Percentiles rank a stretch among this genome's conserved stretches.
phyloP scores from a whole-genome alignment of 768 basidiomycete genomes.

The Termitomyces sp. region DNA sequence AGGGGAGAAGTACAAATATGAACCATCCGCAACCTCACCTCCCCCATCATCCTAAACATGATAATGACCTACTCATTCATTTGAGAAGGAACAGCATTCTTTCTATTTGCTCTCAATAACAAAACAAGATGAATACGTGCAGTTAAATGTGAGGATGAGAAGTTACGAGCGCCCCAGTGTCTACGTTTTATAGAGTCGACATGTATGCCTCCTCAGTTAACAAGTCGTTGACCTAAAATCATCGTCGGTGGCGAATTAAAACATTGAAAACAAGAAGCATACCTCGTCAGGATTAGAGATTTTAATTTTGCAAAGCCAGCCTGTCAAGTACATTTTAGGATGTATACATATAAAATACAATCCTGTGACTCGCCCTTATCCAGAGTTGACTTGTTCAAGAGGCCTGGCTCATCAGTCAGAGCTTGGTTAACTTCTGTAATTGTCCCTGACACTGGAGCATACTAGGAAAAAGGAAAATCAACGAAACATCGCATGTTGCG shows the following conservation, averaged over 20 bases:
- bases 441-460: conserved; percentile 86
- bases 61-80: neutral
- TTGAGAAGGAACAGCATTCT: neutral
- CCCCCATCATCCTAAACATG: conserved; percentile 18
- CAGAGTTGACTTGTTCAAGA: conserved; percentile 88
- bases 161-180: neutral
- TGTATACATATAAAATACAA: neutral
- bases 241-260: neutral
- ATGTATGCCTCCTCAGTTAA: conserved; percentile 75
- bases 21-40: conserved; percentile 38
- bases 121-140: neutral
- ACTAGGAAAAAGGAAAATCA: conserved; percentile 38
- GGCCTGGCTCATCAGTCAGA: conserved; percentile 60
- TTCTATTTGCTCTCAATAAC: conserved; percentile 6
- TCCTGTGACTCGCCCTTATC: conserved; percentile 54
- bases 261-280: conserved; percentile 12
- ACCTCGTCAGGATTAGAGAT: conserved; percentile 76
- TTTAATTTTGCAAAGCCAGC: conserved; percentile 95
- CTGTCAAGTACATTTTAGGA: conserved; percentile 32
- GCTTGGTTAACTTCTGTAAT: conserved; percentile 74
- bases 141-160: neutral
- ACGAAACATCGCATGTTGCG: conserved; percentile 1
- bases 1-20: conserved; percentile 86
- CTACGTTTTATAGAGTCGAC: conserved; percentile 28
- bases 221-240: conserved; percentile 58